Percentiles rank a stretch among this genome's conserved stretches.
phyloP scores from a whole-genome alignment of 306 rosid species.

The Prunus padus region DNA sequence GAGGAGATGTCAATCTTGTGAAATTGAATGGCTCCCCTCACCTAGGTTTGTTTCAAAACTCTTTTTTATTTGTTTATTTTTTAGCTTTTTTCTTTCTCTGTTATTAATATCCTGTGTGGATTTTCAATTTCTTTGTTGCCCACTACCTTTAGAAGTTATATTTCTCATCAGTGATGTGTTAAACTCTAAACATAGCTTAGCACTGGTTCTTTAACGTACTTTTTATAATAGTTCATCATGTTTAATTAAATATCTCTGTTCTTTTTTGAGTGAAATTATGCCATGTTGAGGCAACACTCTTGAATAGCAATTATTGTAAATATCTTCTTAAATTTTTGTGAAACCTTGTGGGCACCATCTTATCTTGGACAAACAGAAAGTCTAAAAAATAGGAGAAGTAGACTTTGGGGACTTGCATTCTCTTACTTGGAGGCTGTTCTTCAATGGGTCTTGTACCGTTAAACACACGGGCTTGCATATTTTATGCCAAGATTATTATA shows the following conservation, averaged over 20 bases:
- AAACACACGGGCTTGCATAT: not conserved
- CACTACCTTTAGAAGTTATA: not conserved
- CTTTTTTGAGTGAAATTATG: not conserved
- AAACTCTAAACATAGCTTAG: not conserved
- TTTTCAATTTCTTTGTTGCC: not conserved
- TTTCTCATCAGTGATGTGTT: not conserved
- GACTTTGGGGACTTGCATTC: not conserved
- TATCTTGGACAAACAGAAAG: not conserved
- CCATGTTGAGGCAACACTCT: not conserved
- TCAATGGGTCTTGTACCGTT: not conserved
- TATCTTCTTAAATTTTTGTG: not conserved
- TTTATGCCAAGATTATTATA: not conserved
- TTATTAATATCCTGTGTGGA: not conserved
- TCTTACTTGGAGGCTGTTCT: not conserved
- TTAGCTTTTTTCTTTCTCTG: not conserved
- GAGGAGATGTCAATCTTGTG: constrained; percentile 78
- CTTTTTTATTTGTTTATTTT: not conserved
- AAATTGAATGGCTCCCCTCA: constrained; percentile 75
- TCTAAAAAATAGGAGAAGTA: not conserved
- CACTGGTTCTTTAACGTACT: not conserved
- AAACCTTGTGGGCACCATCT: not conserved
- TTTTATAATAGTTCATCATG: not conserved
- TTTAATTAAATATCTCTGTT: not conserved
- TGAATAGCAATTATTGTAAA: not conserved
- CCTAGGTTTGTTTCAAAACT: constrained; percentile 57